Base-by-base conservation (phyloP, 805 yeast species). In the Saccharomycopsis olivae region DNA sequence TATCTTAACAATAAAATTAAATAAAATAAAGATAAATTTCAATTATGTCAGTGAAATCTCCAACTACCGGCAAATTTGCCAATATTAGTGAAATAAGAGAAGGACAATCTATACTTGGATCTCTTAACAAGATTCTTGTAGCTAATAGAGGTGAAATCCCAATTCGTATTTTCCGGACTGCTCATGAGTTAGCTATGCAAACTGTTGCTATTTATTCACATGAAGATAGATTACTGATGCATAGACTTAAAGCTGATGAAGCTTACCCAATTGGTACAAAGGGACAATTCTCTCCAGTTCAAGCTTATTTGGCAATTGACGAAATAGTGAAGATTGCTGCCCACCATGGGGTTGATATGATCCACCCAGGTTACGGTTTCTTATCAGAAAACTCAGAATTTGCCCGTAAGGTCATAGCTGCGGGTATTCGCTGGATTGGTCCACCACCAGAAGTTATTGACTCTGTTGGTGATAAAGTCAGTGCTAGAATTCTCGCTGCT, bases 131-230 rank as follows among this genome's bases (percentile, higher is more conserved):
- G 66, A 73, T 82, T 55, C 65, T 83, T 47, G 92, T 83, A 30
- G 89, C 89, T 49, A 81, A 80, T 65, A 68, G 92, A 65, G 92
- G 89, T 53, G 89, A 82, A 60, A 81, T 81, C 52, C 89, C 89
- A 33, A 78, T 80, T 55, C 65, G 92, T 64, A 88, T 89, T 59
- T 89, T 89, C 65, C 75, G 98, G 65, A 80, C 96, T 28, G 98
- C 98, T 46, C 98, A 92, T 64, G 98, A 89, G 63, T 69, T 89
- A 55, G 82, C 95, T 17, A 85, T 92, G 95, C 87, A 84, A 56
- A 88, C 98, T 0, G 96, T 92, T 31, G 98, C 97, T 34, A 81
- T 89, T 56, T 89, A 87, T 62, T 87, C 96, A 27, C 94, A 89
- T 59, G 96, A 92, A 64, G 98, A 89, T 61, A 69, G 95, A 47